Conservation (phyloP, 2,329 filamentous ascomycete species). For the Monosporascus cannonballus region DNA sequence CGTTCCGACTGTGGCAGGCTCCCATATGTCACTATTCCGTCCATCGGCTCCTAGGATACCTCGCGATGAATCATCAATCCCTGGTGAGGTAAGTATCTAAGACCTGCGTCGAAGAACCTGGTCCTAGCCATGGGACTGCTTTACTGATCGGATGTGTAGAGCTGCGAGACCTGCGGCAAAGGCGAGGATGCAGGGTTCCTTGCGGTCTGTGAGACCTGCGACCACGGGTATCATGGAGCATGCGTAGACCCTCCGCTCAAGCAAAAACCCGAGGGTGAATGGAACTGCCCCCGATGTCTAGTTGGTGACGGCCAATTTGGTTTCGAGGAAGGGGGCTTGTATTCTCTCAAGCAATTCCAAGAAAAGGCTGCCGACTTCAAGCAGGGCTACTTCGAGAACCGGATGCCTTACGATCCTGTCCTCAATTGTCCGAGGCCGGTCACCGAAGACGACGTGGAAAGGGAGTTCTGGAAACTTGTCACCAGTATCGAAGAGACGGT, state of each 20-base stretch:
- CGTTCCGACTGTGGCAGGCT: constrained; percentile 84
- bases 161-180: constrained; percentile 82
- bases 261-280: constrained; percentile 74
- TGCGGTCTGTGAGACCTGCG: constrained; percentile 85
- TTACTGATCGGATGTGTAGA: constrained; percentile 37
- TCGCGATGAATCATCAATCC: constrained; percentile 42
- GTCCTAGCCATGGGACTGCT: not conserved
- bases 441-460: constrained; percentile 91
- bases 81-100: constrained; percentile 34
- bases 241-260: constrained; percentile 85
- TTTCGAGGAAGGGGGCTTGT: constrained; percentile 93
- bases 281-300: constrained; percentile 92
- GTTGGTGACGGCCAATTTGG: constrained; percentile 96
- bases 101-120: not conserved
- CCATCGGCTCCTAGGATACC: constrained; percentile 66
- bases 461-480: constrained; percentile 93
- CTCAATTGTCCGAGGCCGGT: constrained; percentile 75
- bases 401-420: constrained; percentile 81
- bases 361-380: constrained; percentile 95
- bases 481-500: constrained; percentile 92
- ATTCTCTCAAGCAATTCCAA: constrained; percentile 93
- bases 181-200: constrained; percentile 66
- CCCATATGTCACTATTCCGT: constrained; percentile 92
- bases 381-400: constrained; percentile 84
- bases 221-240: constrained; percentile 76